A percentile compares a stretch with the other conserved stretches of the same genome.
Conservation (phyloP, 1,284 basidiomycete species). For the Ustilago shanxiensis region DNA sequence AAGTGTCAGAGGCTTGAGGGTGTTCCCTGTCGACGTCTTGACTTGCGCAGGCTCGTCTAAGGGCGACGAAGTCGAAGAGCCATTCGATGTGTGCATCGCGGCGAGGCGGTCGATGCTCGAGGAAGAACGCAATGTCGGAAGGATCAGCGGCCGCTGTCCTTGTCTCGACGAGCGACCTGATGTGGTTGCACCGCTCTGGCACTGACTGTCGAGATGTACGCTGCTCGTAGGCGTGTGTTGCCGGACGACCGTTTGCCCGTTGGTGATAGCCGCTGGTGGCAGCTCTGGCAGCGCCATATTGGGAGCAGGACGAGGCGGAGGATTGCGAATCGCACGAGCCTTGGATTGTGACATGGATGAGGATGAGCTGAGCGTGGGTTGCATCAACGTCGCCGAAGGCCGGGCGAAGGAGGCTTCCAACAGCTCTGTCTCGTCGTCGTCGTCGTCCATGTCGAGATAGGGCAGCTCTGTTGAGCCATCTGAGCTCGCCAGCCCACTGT, state of each 20-base stretch:
- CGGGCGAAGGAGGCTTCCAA: background rate
- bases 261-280: constrained; percentile 5
- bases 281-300: constrained; percentile 28
- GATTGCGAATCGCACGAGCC: constrained; percentile 20
- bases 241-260: background rate
- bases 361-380: background rate
- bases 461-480: constrained; percentile 18
- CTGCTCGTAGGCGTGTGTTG: constrained; percentile 9
- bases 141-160: constrained; percentile 29
- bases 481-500: background rate
- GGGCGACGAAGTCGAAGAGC: constrained; percentile 6
- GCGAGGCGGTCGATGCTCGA: constrained; percentile 25
- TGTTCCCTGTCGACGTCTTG: background rate
- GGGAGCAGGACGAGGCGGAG: constrained; percentile 37
- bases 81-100: constrained; percentile 6
- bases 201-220: constrained; percentile 3
- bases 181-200: background rate
- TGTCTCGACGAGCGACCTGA: constrained; percentile 13
- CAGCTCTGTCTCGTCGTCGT: background rate
- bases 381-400: background rate
- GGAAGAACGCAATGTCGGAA: constrained; percentile 31
- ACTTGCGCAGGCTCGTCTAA: background rate
- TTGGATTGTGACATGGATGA: constrained; percentile 2
- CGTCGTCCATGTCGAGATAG: constrained; percentile 33
- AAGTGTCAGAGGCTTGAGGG: constrained; percentile 20